Evolutionary conservation across 768 basidiomycete genomes (phyloP), one percentile per base, ranked within the genome.

Genomic region (Butyriboletus loyo): DNA sequence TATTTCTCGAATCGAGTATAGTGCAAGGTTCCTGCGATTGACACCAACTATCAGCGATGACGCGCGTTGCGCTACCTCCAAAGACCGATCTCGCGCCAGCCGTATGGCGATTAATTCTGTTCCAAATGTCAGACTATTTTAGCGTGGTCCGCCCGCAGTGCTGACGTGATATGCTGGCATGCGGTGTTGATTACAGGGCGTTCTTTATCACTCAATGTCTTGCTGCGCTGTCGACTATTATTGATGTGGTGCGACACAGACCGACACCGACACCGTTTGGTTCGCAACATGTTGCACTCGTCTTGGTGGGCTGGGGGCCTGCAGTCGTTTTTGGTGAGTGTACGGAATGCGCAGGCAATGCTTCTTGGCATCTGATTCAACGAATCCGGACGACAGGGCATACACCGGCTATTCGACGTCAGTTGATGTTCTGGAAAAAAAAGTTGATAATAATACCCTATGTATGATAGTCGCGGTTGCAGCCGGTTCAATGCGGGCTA

Each of bases 221-320:
- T 22, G 72, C 77, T 9, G 74, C 75, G 42, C 70, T 83, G 49
- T 75, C 78, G 7, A 78, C 80, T 2, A 57, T 84, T 27, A 64
- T 84, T 35, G 83, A 85, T 60, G 71, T 82, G 35, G 72, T 63
- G 28, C 68, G 32, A 46, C 64, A 65, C 40, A 68, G 66, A 1
- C 45, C 66, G 22, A 56, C 58, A 13, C 83, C 85, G 2, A 67
- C 76, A 14, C 69, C 84, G 5, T 79, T 87, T 57, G 85, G 84
- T 25, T 80, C 84, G 27, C 85, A 87, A 53, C 82, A 87, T 62
- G 61, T 87, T 49, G 81, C 82, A 35, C 63, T 87, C 40, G 59
- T 87, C 17, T 66, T 85, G 24, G 75, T 72, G 9, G 82, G 75
- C 10, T 87, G 84, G 85, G 80, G 75, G 7, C 85, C 85, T 8